Evolutionary conservation across 345 rosid species (phyloP), one percentile per base, ranked within the genome.

Genomic region (Diplotaxis tenuifolia): DNA sequence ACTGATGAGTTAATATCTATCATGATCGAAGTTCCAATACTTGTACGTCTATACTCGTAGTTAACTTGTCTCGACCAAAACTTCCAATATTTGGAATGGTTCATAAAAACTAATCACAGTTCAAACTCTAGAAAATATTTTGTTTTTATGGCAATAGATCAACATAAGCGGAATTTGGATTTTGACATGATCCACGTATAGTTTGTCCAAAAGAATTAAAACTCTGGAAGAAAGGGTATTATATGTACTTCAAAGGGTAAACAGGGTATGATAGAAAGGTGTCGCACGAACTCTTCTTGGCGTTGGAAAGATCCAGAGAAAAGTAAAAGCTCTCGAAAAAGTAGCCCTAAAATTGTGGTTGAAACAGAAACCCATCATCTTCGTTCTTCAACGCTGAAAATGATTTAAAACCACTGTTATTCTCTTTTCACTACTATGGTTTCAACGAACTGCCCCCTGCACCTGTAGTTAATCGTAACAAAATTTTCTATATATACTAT

Each of bases 201-300:
- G 19, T 15, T 36, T 45, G 50, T 45, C 50, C 50, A 45, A 45
- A n/a, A 14, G 18, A n/a, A 45, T 45, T 15, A 5, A 45, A 45
- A n/a, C 18, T 45, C 22, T 52, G 25, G 23, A 52, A 8, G 12
- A 52, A 9, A 19, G 14, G 29, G 58, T 54, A 22, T 21, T 10
- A 10, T 54, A 10, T 54, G n/a, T 58, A 58, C 3, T 28, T 29
- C 4, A 15, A 28, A 58, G 38, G 38, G 8, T 54, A 54, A 54
- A 54, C 27, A 23, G 15, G 28, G 22, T 18, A 4, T 1, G 65
- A 60, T 29, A 22, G 19, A 31, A 31, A 31, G 16, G 64, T 60
- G 45, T 60, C 42, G 18, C 65, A 60, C 45, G 65, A 31, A 31
- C 45, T 31, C 65, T 29, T 31, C 65, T 29, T 60, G 42, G 23